Conservation (phyloP, 768 basidiomycete genomes). For the Dioszegia hungarica region DNA sequence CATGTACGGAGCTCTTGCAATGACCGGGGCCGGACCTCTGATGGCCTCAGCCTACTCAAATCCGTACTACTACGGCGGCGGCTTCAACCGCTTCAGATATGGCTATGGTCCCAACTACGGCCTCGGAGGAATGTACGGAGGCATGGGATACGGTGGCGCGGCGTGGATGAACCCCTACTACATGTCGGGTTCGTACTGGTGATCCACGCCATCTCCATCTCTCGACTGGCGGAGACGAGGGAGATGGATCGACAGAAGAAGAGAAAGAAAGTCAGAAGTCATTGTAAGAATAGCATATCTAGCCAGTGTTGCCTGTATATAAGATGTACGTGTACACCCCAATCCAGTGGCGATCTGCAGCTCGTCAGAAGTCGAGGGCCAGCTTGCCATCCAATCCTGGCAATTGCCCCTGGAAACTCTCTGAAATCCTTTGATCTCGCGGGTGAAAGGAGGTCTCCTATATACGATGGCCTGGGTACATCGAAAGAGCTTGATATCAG, state of each 20-base stretch:
- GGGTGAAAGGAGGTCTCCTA: too few relatives aligned
- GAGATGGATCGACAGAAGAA: too few relatives aligned
- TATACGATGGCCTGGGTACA: too few relatives aligned
- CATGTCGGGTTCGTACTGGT: slow-evolving; percentile 30
- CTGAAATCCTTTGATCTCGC: too few relatives aligned
- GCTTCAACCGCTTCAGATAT: slow-evolving; percentile 30
- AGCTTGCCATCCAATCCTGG: too few relatives aligned
- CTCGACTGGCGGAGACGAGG: not conserved
- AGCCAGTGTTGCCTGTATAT: not conserved
- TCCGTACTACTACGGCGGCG: slow-evolving; percentile 19
- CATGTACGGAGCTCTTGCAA: not conserved
- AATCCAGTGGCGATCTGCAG: too few relatives aligned
- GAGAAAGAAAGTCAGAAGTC: not conserved
- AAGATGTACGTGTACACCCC: not conserved
- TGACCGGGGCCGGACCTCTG: slow-evolving; percentile 12
- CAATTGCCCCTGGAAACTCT: too few relatives aligned
- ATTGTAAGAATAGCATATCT: not conserved
- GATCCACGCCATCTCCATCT: too few relatives aligned
- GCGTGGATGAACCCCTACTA: slow-evolving; percentile 27
- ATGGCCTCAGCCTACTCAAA: slow-evolving; percentile 4
- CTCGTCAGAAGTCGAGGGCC: too few relatives aligned
- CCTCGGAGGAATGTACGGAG: slow-evolving; percentile 9
- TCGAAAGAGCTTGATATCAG: too few relatives aligned
- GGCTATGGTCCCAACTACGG: slow-evolving; percentile 36
- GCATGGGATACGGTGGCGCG: slow-evolving; percentile 3